Base-by-base conservation (phyloP, 2,329 filamentous ascomycete species). In the Beauveria australis region DNA sequence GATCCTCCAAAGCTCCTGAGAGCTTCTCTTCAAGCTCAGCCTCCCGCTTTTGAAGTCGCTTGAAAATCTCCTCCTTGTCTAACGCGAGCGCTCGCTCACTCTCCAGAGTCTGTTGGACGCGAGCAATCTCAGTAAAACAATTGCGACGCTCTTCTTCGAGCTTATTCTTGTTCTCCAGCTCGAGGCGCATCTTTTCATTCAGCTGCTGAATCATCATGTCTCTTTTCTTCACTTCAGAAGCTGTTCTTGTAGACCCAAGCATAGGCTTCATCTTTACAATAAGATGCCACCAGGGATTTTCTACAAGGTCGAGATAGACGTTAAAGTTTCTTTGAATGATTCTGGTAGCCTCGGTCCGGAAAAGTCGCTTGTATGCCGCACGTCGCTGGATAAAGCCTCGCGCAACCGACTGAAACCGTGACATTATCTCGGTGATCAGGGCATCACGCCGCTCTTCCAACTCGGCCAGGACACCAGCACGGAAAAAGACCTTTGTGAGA, bases 51-150 rank as follows among this genome's bases (percentile, higher is more conserved):
- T 97, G 94, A 24, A 99, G 80, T n/a, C 95, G 86, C 71, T 93
- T 95, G 79, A 97, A 99, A 63, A 99, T 99, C 69, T 99, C 94
- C 71, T 99, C 95, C 72, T 99, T 99, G 74, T 99, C 94, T 5
- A 99, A 78, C 1, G 94, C 94, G 47, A 99, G 80, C n/a, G 93
- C 91, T 54, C 94, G 86, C 74, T 99, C 95, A 66, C 92, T 96
- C 73, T 99, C 95, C 2, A 99, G 81, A 0, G 91, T 96, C 68
- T 97, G 91, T 71, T 97, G 92, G 52, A 97, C 90, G 37, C 89
- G 87, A 66, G 92, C 84, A 68, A 97, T 88, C 69, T 99, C 94
- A 16, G 87, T 80, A 66, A 97, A 89, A 2, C 91, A 89, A 63
- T 92, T 89, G 47, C 94, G 84, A 37, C 92, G 85, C 67, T 99